These are phyloP conservation scores for Protomyces inouyei DNA, from an alignment of 1,139 yeast genomes.

Conservation along the genomic window DNA sequence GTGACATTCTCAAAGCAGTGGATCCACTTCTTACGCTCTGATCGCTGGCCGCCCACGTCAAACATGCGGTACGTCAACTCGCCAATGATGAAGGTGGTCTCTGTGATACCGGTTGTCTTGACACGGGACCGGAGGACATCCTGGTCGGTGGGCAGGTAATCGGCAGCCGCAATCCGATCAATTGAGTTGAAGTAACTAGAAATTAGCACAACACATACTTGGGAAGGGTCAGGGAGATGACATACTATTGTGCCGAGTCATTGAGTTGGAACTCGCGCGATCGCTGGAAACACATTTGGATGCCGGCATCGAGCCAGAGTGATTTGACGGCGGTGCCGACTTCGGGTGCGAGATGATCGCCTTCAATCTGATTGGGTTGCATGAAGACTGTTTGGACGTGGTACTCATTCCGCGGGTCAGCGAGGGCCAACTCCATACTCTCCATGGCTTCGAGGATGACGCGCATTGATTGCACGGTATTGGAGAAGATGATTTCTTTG, in stretches of 20 bases:
- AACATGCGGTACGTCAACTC: constrained; percentile 52
- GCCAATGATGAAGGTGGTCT: constrained; percentile 70
- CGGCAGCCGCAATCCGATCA: constrained; percentile 47
- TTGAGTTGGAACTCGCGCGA: constrained; percentile 74
- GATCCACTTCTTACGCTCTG: constrained; percentile 92
- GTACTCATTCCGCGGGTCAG: constrained; percentile 26
- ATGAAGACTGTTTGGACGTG: constrained; percentile 30
- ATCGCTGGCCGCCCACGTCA: constrained; percentile 97
- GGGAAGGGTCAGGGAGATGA: constrained; percentile 18
- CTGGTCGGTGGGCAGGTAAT: constrained; percentile 66
- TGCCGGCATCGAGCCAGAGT: constrained; percentile 59
- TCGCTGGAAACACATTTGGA: constrained; percentile 55
- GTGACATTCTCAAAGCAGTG: constrained; percentile 92
- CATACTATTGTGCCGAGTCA: constrained; percentile 70
- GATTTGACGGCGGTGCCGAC: constrained; percentile 35
- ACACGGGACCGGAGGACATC: constrained; percentile 88
- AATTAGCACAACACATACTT: background rate
- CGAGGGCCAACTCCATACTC: constrained; percentile 31
- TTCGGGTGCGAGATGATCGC: constrained; percentile 31
- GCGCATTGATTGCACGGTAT: constrained; percentile 83
- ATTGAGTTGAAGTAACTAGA: constrained; percentile 33
- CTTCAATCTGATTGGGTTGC: constrained; percentile 34
- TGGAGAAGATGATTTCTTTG: constrained; percentile 90
- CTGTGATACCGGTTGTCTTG: constrained; percentile 93
- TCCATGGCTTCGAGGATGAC: constrained; percentile 52